These are phyloP conservation scores for Podospora australis DNA, from an alignment of 495 filamentous ascomycete species.

Conservation along the genomic window DNA sequence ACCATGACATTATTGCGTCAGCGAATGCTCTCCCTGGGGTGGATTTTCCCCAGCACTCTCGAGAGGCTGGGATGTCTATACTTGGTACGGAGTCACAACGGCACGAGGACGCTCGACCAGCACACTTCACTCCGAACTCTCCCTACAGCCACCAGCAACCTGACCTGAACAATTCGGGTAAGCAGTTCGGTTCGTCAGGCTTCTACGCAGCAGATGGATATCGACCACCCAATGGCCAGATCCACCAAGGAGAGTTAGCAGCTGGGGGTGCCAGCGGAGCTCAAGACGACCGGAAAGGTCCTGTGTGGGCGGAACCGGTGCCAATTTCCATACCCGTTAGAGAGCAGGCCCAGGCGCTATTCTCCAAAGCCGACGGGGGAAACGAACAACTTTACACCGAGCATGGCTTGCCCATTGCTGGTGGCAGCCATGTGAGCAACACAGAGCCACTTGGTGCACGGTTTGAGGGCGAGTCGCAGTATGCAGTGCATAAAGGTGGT, in stretches of 20 bases:
- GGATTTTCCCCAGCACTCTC: conserved; percentile 27
- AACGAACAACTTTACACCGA: not conserved
- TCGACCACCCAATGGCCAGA: too few relatives aligned
- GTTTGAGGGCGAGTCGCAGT: not conserved
- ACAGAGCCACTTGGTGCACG: not conserved
- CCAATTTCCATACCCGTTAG: not conserved
- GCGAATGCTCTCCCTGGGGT: conserved; percentile 46
- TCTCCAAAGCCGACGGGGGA: not conserved
- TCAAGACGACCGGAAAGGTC: not conserved
- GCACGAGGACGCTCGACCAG: not conserved
- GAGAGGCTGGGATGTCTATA: too few relatives aligned
- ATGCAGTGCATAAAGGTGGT: not conserved
- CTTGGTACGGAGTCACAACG: not conserved
- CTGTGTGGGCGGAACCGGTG: conserved; percentile 11
- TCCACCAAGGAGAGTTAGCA: not conserved
- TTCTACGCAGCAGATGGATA: too few relatives aligned
- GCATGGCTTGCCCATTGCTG: not conserved
- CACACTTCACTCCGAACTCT: too few relatives aligned
- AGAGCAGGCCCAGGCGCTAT: conserved; percentile 1
- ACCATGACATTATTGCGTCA: conserved; percentile 51
- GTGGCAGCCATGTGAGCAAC: not conserved
- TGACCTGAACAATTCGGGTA: not conserved
- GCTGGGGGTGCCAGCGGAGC: not conserved
- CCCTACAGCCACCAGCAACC: not conserved
- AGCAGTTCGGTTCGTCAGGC: too few relatives aligned